Conservation (phyloP, 2,329 filamentous ascomycete species). For the Neofusicoccum laricinum region DNA sequence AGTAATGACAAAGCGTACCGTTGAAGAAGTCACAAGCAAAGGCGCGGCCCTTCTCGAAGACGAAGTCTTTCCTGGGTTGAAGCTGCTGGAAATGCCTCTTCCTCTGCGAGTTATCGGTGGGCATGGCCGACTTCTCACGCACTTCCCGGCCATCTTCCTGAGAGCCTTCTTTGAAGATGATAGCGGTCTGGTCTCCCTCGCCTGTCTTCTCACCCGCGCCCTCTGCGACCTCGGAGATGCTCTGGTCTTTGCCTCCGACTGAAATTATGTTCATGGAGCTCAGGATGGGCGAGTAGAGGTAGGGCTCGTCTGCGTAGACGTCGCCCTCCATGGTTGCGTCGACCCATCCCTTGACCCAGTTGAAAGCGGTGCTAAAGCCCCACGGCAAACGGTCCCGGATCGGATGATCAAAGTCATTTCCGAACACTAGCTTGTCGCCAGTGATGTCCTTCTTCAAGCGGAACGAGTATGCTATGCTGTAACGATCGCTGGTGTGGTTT, state of each 20-base stretch:
- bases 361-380: conserved; percentile 80
- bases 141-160: conserved; percentile 43
- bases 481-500: conserved; percentile 72
- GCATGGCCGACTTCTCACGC: conserved; percentile 39
- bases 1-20: conserved; percentile 41
- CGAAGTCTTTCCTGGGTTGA: conserved; percentile 54
- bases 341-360: conserved; percentile 83
- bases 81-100: conserved; percentile 62
- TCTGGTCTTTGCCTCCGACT: conserved; percentile 51
- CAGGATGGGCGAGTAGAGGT: conserved; percentile 79
- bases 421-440: conserved; percentile 77
- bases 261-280: conserved; percentile 76
- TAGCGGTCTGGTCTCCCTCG: conserved; percentile 63
- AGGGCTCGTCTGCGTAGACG: conserved; percentile 80
- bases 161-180: conserved; percentile 54
- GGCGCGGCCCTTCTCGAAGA: conserved; percentile 59
- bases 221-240: conserved; percentile 43
- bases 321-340: conserved; percentile 91
- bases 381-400: conserved; percentile 83
- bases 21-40: conserved; percentile 81
- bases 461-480: conserved; percentile 79
- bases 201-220: conserved; percentile 57
- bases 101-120: conserved; percentile 43
- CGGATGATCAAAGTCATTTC: conserved; percentile 91
- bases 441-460: conserved; percentile 65